A percentile compares a stretch with the other conserved stretches of the same genome.
phyloP scores from a whole-genome alignment of 2,329 filamentous ascomycete genomes.

The Nemania serpens region DNA sequence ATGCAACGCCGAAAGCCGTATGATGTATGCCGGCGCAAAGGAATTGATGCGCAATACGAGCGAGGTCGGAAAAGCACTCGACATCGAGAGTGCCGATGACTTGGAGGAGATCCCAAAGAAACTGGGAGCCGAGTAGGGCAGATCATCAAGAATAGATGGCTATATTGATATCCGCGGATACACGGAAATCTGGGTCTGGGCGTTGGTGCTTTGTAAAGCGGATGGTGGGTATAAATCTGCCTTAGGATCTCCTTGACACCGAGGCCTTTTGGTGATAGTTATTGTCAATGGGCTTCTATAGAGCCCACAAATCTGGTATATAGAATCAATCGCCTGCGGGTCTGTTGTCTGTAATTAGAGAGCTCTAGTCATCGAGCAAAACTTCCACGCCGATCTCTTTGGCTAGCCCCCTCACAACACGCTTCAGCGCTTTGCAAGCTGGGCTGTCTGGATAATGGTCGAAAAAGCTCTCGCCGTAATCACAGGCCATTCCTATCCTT shows the following conservation, averaged over 20 bases:
- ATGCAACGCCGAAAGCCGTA: slow-evolving; percentile 82
- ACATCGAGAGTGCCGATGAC: slow-evolving; percentile 81
- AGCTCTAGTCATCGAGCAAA: slow-evolving; percentile 48
- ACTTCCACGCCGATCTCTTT: slow-evolving; percentile 64
- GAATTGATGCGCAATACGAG: slow-evolving; percentile 93
- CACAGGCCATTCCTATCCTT: slow-evolving; percentile 92
- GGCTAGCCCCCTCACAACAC: slow-evolving; percentile 76
- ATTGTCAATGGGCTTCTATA: not conserved
- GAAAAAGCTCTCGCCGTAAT: slow-evolving; percentile 97
- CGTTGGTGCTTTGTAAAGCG: not conserved
- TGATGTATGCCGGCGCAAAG: slow-evolving; percentile 95
- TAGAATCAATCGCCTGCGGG: not conserved
- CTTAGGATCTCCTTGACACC: not conserved
- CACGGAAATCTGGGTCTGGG: not conserved
- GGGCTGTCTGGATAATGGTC: slow-evolving; percentile 93
- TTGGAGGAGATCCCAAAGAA: slow-evolving; percentile 78
- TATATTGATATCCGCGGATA: not conserved
- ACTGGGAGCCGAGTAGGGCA: slow-evolving; percentile 46
- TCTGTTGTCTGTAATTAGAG: slow-evolving; percentile 3
- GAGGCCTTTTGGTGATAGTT: not conserved
- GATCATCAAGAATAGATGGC: not conserved
- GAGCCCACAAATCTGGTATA: not conserved
- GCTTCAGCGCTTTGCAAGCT: slow-evolving; percentile 79
- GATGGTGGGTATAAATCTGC: not conserved
- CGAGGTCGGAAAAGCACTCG: slow-evolving; percentile 85